phyloP scores from a whole-genome alignment of 495 filamentous ascomycete genomes.

The Penicillium macrosclerotiorum region DNA sequence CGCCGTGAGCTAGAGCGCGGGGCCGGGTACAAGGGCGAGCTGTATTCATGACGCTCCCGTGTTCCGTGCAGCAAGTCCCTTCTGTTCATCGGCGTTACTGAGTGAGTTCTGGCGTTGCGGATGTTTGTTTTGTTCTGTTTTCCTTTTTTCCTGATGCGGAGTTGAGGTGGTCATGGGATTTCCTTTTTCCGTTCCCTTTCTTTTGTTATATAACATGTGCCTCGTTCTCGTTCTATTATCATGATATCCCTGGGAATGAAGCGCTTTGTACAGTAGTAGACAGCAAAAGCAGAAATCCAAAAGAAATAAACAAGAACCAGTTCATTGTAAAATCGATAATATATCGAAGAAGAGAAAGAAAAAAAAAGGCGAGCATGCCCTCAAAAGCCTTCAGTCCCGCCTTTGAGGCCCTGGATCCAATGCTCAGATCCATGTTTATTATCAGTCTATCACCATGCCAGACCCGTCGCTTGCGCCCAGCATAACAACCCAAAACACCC shows the following conservation, averaged over 20 bases:
- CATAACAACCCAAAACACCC: no score
- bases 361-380: no score
- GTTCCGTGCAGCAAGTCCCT: not conserved
- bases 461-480: no score
- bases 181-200: not conserved
- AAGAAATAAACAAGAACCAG: no score
- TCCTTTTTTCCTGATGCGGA: not conserved
- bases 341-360: no score
- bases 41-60: constrained; percentile 31
- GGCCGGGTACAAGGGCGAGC: constrained; percentile 39
- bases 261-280: constrained; percentile 9
- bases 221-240: constrained; percentile 3
- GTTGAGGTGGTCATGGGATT: not conserved
- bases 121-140: no score
- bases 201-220: no score
- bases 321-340: no score
- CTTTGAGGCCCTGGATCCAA: no score
- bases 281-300: constrained; percentile 1
- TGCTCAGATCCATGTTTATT: not conserved
- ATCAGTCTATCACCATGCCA: no score
- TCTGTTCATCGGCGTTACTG: no score
- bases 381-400: no score
- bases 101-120: not conserved
- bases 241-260: constrained; percentile 16
- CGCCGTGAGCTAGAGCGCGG: constrained; percentile 44